Evolutionary conservation across 2,329 filamentous ascomycete species (phyloP).

Genomic region (Hypoxylon sp.): DNA sequence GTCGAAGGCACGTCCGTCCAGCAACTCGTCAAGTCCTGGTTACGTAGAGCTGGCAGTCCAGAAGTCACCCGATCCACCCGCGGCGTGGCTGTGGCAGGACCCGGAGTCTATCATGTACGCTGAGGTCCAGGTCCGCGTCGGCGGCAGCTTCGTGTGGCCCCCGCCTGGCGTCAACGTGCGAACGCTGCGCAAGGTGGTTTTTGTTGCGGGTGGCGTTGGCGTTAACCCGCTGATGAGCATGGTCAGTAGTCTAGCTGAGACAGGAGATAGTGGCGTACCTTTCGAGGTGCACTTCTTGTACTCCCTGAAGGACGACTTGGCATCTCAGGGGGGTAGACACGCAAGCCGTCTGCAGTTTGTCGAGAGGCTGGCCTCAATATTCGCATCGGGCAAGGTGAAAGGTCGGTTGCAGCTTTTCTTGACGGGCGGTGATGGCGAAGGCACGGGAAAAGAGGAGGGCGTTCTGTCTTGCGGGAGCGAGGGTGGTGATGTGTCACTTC

Average conservation of each 20-base stretch:
- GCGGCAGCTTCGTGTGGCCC: slow-evolving; percentile 86
- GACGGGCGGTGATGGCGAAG: slow-evolving; percentile 52
- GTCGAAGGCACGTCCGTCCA: slow-evolving; percentile 59
- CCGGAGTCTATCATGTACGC: slow-evolving; percentile 68
- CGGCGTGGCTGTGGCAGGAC: slow-evolving; percentile 79
- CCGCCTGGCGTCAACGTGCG: slow-evolving; percentile 63
- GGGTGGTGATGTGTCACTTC: slow-evolving; percentile 49
- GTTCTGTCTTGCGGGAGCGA: slow-evolving; percentile 40
- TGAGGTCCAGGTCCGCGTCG: slow-evolving; percentile 76
- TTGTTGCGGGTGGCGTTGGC: slow-evolving; percentile 85
- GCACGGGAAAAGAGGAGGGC: slow-evolving; percentile 25
- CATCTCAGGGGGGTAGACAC: slow-evolving; percentile 39
- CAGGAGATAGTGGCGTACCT: slow-evolving; percentile 38
- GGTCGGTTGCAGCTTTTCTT: slow-evolving; percentile 63
- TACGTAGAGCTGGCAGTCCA: slow-evolving; percentile 87
- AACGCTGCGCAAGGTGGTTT: slow-evolving; percentile 71
- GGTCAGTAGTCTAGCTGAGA: slow-evolving; percentile 69
- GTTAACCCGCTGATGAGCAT: slow-evolving; percentile 87
- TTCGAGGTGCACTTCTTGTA: slow-evolving; percentile 73
- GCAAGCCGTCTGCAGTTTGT: slow-evolving; percentile 63
- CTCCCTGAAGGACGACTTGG: slow-evolving; percentile 59
- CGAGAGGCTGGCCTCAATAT: slow-evolving; percentile 60
- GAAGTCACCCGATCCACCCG: slow-evolving; percentile 74
- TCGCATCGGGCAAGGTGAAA: slow-evolving; percentile 54
- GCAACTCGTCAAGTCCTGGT: slow-evolving; percentile 16